A percentile compares a stretch with the other conserved stretches of the same genome.
These are phyloP conservation scores for Candida frijolesensis DNA, from an alignment of 1,139 yeast species.

Conservation along the genomic window DNA sequence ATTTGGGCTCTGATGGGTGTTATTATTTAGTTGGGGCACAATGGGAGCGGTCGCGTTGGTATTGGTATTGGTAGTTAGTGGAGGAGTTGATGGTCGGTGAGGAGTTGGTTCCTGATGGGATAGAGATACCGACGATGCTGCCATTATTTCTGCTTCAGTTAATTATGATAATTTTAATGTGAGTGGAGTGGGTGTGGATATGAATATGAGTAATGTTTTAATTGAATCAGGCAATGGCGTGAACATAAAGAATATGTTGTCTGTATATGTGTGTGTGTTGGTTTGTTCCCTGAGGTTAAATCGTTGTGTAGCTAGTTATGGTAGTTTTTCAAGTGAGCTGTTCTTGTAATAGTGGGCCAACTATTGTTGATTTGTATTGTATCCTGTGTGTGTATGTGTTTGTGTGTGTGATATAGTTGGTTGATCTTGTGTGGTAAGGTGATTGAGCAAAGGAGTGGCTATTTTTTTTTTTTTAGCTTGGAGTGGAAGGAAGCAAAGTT, in stretches of 20 bases:
- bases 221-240: background rate
- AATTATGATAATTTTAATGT: constrained; percentile 1
- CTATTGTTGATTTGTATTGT: too few relatives aligned
- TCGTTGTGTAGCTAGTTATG: background rate
- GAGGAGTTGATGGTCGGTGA: background rate
- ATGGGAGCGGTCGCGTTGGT: background rate
- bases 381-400: too few relatives aligned
- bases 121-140: constrained; percentile 4
- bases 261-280: background rate
- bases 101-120: background rate
- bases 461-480: too few relatives aligned
- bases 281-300: background rate
- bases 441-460: too few relatives aligned
- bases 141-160: background rate
- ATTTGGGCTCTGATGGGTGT: background rate
- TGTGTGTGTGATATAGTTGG: too few relatives aligned
- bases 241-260: constrained; percentile 3
- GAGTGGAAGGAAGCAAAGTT: too few relatives aligned
- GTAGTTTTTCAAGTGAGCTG: background rate
- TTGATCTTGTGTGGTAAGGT: background rate
- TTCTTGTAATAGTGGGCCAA: background rate
- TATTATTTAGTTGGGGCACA: background rate
- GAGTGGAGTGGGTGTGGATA: background rate
- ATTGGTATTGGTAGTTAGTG: too few relatives aligned
- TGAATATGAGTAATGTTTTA: background rate